phyloP scores from a whole-genome alignment of 139 green algal genomes.

The Coelastrella sp. region DNA sequence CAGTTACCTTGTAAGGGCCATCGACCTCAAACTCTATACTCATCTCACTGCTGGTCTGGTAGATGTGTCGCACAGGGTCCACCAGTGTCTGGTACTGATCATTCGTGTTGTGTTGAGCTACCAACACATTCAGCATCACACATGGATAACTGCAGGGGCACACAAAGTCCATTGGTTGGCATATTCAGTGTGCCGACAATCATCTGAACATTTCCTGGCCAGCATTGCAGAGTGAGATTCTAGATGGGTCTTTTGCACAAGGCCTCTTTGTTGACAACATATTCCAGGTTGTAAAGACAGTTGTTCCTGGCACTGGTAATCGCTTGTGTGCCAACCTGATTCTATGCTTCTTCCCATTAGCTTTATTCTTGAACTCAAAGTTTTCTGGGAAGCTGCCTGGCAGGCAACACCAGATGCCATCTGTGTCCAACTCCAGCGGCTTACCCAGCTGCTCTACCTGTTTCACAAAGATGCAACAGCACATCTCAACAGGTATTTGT shows the following conservation, averaged over 20 bases:
- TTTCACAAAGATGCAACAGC: neutral
- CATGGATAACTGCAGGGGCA: conserved; percentile 90
- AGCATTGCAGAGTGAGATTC: too few relatives aligned
- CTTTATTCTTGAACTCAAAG: conserved; percentile 83
- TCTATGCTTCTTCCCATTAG: conserved; percentile 19
- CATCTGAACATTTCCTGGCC: neutral
- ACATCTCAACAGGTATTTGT: too few relatives aligned
- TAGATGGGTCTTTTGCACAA: neutral
- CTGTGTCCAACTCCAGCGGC: conserved; percentile 98
- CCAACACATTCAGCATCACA: conserved; percentile 97
- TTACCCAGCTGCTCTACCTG: conserved; percentile 72
- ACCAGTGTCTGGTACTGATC: conserved; percentile 89
- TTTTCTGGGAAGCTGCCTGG: conserved; percentile 96
- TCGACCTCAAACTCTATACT: conserved; percentile 99
- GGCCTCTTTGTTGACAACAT: neutral
- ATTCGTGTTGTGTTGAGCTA: conserved; percentile 96
- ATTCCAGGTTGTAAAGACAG: neutral
- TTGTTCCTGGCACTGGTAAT: neutral
- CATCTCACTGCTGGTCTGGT: conserved; percentile 89
- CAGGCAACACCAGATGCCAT: conserved; percentile 98
- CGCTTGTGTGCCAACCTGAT: conserved; percentile 30
- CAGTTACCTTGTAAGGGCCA: conserved; percentile 92
- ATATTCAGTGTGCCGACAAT: neutral
- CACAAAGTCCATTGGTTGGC: too few relatives aligned
- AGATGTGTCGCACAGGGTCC: conserved; percentile 70